These are phyloP conservation scores for Glaciozyma antarctica DNA, from an alignment of 768 basidiomycete genomes.

Conservation along the genomic window DNA sequence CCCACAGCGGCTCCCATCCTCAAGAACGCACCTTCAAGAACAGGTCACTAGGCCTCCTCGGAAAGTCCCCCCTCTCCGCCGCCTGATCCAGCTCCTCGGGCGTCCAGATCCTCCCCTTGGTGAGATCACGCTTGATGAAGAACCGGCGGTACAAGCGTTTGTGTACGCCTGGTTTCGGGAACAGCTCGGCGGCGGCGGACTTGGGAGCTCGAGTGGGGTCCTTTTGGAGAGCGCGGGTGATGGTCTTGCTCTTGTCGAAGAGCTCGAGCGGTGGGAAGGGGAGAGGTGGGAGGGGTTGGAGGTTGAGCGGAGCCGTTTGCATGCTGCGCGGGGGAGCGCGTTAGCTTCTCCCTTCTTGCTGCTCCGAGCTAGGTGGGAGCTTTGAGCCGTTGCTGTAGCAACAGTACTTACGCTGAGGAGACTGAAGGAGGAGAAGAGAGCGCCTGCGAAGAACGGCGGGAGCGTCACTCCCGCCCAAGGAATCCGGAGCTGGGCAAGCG, in stretches of 20 bases:
- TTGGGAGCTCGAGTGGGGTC: constrained; percentile 41
- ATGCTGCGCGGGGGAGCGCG: too few relatives aligned
- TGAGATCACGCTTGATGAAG: constrained; percentile 40
- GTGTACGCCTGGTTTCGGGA: constrained; percentile 40
- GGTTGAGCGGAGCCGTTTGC: too few relatives aligned
- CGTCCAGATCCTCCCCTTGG: constrained; percentile 35
- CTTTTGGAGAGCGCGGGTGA: constrained; percentile 14
- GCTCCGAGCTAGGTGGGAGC: too few relatives aligned
- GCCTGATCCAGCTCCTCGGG: constrained; percentile 46
- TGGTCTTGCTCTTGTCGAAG: constrained; percentile 1
- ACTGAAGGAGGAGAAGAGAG: too few relatives aligned
- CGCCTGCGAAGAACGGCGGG: too few relatives aligned
- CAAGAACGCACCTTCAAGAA: constrained; percentile 57
- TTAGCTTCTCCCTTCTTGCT: too few relatives aligned
- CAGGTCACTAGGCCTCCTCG: constrained; percentile 49
- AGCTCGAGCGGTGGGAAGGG: constrained; percentile 5
- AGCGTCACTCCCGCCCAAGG: too few relatives aligned
- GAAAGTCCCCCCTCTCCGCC: constrained; percentile 49
- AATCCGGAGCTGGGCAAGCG: too few relatives aligned
- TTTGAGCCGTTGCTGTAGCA: too few relatives aligned
- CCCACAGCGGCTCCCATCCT: too few relatives aligned
- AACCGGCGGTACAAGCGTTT: constrained; percentile 37
- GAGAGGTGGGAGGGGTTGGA: too few relatives aligned
- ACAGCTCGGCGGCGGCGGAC: constrained; percentile 43
- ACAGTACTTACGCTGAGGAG: too few relatives aligned